Evolutionary conservation across 148 eudicot species (phyloP).

Genomic region (Spergularia bocconei): DNA sequence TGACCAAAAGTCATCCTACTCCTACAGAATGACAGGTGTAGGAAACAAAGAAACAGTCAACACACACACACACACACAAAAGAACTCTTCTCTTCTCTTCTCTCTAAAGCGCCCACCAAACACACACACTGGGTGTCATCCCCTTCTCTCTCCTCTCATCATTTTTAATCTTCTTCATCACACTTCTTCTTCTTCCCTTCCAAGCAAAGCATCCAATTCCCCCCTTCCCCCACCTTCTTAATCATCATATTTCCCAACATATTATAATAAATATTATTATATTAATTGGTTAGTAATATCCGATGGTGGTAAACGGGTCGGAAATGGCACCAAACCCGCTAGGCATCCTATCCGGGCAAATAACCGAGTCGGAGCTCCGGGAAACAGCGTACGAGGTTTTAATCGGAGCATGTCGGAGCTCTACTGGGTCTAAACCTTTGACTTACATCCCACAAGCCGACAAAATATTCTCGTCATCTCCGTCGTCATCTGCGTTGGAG

Average conservation of each 20-base stretch:
- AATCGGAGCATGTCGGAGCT: constrained; percentile 72
- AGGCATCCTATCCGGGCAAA: constrained; percentile 34
- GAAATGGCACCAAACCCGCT: constrained; percentile 42
- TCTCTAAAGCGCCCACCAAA: too few relatives aligned
- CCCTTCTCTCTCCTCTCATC: constrained; percentile 2
- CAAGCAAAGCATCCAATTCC: constrained; percentile 47
- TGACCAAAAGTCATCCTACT: too few relatives aligned
- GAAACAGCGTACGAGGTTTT: constrained; percentile 85
- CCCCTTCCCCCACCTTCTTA: not conserved
- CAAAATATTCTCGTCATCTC: constrained; percentile 20
- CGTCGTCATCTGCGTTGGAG: constrained; percentile 19
- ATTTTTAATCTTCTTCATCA: not conserved
- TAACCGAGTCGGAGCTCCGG: constrained; percentile 70
- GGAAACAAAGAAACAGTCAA: too few relatives aligned
- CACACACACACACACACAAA: too few relatives aligned
- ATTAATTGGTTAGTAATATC: not conserved
- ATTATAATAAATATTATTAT: not conserved
- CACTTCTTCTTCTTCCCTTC: constrained; percentile 28
- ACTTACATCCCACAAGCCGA: constrained; percentile 58
- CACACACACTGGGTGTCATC: not conserved
- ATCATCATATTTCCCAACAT: not conserved
- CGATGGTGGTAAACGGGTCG: constrained; percentile 32
- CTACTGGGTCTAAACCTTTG: constrained; percentile 56
- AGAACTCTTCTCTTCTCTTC: too few relatives aligned
- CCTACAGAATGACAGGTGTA: too few relatives aligned